Evolutionary conservation across 2,329 filamentous ascomycete genomes (phyloP).

Genomic region (Arthrobotrys megalospora): DNA sequence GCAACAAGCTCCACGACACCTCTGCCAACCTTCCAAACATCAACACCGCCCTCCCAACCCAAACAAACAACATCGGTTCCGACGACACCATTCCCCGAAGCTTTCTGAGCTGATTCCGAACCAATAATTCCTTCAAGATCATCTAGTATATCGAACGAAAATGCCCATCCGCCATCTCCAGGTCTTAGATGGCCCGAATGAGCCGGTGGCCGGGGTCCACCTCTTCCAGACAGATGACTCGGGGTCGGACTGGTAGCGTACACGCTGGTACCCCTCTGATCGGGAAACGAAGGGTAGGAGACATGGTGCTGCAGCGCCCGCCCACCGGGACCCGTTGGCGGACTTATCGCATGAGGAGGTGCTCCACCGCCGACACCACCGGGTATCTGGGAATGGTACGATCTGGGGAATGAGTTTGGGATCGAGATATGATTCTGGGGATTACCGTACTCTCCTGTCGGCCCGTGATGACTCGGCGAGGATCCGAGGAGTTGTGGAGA

Average conservation of each 20-base stretch:
- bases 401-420: conserved; percentile 57
- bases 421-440: conserved; percentile 56
- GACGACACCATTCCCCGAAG: conserved; percentile 52
- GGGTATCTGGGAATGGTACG: conserved; percentile 36
- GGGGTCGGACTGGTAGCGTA: conserved; percentile 60
- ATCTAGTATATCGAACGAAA: conserved; percentile 59
- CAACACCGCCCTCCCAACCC: conserved; percentile 65
- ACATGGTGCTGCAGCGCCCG: conserved; percentile 57
- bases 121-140: conserved; percentile 58
- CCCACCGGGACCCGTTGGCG: conserved; percentile 46
- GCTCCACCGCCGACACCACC: conserved; percentile 19
- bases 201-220: conserved; percentile 52
- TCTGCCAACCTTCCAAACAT: conserved; percentile 64
- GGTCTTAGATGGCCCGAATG: conserved; percentile 53
- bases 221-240: conserved; percentile 56
- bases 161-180: conserved; percentile 58
- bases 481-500: conserved; percentile 52
- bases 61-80: conserved; percentile 64
- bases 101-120: conserved; percentile 59
- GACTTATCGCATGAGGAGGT: conserved; percentile 60
- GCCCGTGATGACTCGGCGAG: conserved; percentile 44
- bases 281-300: conserved; percentile 51
- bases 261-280: conserved; percentile 56
- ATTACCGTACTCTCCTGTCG: conserved; percentile 48
- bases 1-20: conserved; percentile 67